Evolutionary conservation across 768 basidiomycete genomes (phyloP).

Genomic region (Pisolithus orientalis): DNA sequence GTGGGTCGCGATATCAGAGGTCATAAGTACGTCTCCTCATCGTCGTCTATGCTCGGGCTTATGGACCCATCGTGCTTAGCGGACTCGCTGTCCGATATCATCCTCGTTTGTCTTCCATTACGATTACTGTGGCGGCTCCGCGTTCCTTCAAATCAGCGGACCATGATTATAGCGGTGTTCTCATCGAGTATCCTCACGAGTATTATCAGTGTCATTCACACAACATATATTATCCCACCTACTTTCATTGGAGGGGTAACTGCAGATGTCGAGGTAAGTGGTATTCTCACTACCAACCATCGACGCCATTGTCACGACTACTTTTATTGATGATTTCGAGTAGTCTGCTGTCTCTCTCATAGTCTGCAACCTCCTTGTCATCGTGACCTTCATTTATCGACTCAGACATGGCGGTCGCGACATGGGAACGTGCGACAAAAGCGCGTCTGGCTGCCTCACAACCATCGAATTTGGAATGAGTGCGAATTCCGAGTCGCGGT

Average conservation of each 20-base stretch:
- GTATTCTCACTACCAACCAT: not conserved
- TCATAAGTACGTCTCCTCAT: conserved; percentile 37
- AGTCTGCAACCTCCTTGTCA: conserved; percentile 37
- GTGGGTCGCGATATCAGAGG: conserved; percentile 46
- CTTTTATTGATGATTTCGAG: not conserved
- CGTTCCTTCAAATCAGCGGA: conserved; percentile 34
- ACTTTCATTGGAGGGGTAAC: conserved; percentile 12
- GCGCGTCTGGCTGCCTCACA: conserved; percentile 13
- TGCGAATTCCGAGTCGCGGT: not conserved
- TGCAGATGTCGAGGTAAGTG: conserved; percentile 39
- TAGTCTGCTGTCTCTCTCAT: conserved; percentile 34
- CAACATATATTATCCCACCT: conserved; percentile 32
- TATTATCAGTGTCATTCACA: conserved; percentile 38
- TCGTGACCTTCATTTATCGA: conserved; percentile 31
- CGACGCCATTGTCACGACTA: not conserved
- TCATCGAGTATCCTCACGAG: conserved; percentile 49
- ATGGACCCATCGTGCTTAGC: conserved; percentile 24
- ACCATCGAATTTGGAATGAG: conserved; percentile 16
- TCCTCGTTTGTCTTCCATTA: conserved; percentile 41
- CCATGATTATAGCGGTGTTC: conserved; percentile 40
- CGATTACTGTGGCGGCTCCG: conserved; percentile 38
- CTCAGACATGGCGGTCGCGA: conserved; percentile 7
- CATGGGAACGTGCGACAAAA: conserved; percentile 4
- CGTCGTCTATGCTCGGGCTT: not conserved
- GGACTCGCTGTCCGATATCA: conserved; percentile 39